These are phyloP conservation scores for Chlamydomonas reinhardtii DNA, from an alignment of 163 green algal species.

Conservation along the genomic window DNA sequence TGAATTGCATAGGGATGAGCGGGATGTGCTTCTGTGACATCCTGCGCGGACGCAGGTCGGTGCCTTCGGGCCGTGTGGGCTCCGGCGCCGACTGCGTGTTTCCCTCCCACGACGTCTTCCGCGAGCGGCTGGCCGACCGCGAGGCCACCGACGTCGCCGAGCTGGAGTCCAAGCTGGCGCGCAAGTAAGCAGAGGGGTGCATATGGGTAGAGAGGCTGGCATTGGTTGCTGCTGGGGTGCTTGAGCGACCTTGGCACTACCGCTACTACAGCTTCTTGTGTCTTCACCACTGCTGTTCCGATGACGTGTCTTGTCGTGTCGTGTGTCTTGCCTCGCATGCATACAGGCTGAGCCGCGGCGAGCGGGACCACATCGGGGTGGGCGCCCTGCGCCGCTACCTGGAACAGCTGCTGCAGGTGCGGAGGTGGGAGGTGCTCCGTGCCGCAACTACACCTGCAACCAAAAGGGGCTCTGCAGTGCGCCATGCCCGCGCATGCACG, in stretches of 20 bases:
- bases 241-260: no score
- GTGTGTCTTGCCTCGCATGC: no score
- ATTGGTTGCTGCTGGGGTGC: no score
- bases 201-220: no score
- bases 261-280: no score
- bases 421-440: neutral
- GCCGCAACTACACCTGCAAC: no score
- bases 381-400: slow-evolving; percentile 91
- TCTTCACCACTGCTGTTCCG: no score
- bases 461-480: no score
- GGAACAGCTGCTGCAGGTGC: slow-evolving; percentile 92
- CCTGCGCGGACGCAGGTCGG: slow-evolving; percentile 77
- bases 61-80: slow-evolving; percentile 93
- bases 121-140: slow-evolving; percentile 83
- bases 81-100: slow-evolving; percentile 84
- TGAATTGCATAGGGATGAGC: no score
- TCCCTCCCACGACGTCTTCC: slow-evolving; percentile 93
- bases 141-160: slow-evolving; percentile 81
- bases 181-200: slow-evolving; percentile 51
- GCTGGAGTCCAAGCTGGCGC: slow-evolving; percentile 75
- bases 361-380: slow-evolving; percentile 88
- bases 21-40: no score
- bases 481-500: no score
- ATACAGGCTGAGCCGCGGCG: slow-evolving; percentile 75
- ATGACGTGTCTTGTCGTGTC: no score